phyloP scores from a whole-genome alignment of 805 yeast species.

The Huiozyma naganishii region DNA sequence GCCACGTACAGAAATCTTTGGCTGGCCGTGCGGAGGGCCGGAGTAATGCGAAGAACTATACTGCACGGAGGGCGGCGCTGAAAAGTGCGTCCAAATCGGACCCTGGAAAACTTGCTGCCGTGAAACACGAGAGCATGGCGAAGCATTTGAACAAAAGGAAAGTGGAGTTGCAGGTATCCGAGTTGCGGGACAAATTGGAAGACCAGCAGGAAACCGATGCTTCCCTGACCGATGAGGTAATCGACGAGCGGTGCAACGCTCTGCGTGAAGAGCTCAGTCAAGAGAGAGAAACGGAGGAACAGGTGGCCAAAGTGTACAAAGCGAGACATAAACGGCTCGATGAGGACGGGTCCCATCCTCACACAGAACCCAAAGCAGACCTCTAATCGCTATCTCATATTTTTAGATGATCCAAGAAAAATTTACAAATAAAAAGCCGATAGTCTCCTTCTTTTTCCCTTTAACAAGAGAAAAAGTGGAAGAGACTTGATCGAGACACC shows the following conservation, averaged over 20 bases:
- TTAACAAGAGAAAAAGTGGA: no score
- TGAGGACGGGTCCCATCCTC: not conserved
- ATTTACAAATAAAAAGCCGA: no score
- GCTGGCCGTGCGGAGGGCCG: conserved; percentile 5
- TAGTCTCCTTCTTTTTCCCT: no score
- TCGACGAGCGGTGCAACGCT: conserved; percentile 14
- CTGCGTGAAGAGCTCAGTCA: conserved; percentile 8
- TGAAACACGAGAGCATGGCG: not conserved
- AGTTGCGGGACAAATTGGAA: conserved; percentile 20
- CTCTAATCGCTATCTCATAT: no score
- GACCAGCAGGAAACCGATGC: conserved; percentile 10
- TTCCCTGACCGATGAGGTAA: conserved; percentile 8
- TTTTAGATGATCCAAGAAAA: no score
- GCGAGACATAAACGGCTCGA: conserved; percentile 4
- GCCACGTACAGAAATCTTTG: conserved; percentile 24
- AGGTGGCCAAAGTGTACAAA: conserved; percentile 7
- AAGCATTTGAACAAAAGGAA: conserved; percentile 17
- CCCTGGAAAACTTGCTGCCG: not conserved
- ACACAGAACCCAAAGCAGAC: not conserved
- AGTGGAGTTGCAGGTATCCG: conserved; percentile 21
- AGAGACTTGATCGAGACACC: no score
- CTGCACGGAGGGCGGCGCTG: not conserved
- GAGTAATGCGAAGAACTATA: not conserved
- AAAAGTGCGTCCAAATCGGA: not conserved
- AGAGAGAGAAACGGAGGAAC: conserved; percentile 6